These are phyloP conservation scores for Xanthoconium separans DNA, from an alignment of 1,284 basidiomycete species.

Conservation along the genomic window DNA sequence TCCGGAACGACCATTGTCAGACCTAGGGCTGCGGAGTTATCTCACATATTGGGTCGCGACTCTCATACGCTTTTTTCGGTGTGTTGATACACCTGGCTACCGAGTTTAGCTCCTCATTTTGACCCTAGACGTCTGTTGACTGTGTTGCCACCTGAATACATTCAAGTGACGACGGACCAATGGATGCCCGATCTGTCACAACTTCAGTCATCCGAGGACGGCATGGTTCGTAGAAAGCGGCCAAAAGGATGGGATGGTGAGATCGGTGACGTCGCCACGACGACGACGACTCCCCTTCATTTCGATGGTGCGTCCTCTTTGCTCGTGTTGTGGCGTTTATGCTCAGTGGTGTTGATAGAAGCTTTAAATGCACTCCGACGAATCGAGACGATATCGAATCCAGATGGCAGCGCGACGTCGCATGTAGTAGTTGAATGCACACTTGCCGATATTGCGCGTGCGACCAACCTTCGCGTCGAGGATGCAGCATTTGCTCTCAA, in stretches of 20 bases:
- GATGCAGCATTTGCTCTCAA: slow-evolving; percentile 87
- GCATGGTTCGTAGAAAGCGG: slow-evolving; percentile 45
- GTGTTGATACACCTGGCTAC: slow-evolving; percentile 24
- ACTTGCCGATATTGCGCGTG: slow-evolving; percentile 70
- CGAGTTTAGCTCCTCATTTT: not conserved
- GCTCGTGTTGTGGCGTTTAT: slow-evolving; percentile 3
- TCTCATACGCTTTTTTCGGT: slow-evolving; percentile 80
- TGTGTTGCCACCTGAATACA: slow-evolving; percentile 53
- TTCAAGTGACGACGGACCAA: slow-evolving; percentile 42
- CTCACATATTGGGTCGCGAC: slow-evolving; percentile 90
- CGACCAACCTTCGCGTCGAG: slow-evolving; percentile 81
- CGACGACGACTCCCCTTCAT: slow-evolving; percentile 21
- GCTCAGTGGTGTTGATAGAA: slow-evolving; percentile 32
- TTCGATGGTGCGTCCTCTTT: slow-evolving; percentile 33
- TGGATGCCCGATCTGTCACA: slow-evolving; percentile 42
- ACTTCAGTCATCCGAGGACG: slow-evolving; percentile 40
- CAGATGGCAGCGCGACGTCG: slow-evolving; percentile 65
- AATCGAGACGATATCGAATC: slow-evolving; percentile 54
- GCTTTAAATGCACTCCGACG: slow-evolving; percentile 47
- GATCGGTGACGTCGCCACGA: slow-evolving; percentile 35
- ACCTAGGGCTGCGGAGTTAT: slow-evolving; percentile 90
- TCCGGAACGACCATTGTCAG: slow-evolving; percentile 93
- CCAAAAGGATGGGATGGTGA: slow-evolving; percentile 70
- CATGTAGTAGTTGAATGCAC: slow-evolving; percentile 67
- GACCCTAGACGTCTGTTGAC: slow-evolving; percentile 52